Evolutionary conservation across 2,329 filamentous ascomycete species (phyloP), one percentile per base, ranked within the genome.

Genomic region (Fusarium irregulare): DNA sequence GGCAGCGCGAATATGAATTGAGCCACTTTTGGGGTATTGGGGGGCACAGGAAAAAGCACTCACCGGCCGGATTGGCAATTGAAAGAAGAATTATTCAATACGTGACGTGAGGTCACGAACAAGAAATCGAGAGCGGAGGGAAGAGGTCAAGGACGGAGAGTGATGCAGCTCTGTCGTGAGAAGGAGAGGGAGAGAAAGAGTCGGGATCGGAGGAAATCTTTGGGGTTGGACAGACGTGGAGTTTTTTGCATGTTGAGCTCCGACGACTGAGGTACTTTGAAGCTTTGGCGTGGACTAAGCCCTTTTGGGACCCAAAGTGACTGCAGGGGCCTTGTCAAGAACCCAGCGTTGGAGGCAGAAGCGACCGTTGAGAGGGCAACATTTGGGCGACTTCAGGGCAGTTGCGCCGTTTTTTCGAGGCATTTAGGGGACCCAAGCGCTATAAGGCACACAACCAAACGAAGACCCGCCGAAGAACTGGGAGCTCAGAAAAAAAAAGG

Each of bases 231-330:
- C 59, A 60, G 74, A 75, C 68, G 73, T 73, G 76, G 75, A 78
- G 77, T 80, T 81, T 81, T 81, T 80, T 75, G 69, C 74, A 58
- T 75, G 80, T 81, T 81, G 80, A 81, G 80, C 79, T 80, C 77
- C 76, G 76, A 77, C 72, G 75, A 73, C 74, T 72, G 64, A 78
- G 78, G 56, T 53, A 76, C 78, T 76, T 65, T 77, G 77, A 71
- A 74, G 75, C 70, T 76, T 76, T 76, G 74, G 74, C 73, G 74
- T 60, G 60, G 67, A 62, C 74, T 76, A 76, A 73, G n/a, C 74
- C 71, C 20, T 20, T 66, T 74, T 51, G 28, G 73, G 72, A 30
- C 14, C 20, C 65, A 68, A 60, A 63, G 63, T 62, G 64, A 56
- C 65, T 60, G 41, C 48, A 66, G 61, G 63, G 61, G 63, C 67